A percentile compares a stretch with the other conserved stretches of the same genome.
These are phyloP conservation scores for Aspergillus jensenii DNA, from an alignment of 2,329 filamentous ascomycete genomes.

Conservation along the genomic window DNA sequence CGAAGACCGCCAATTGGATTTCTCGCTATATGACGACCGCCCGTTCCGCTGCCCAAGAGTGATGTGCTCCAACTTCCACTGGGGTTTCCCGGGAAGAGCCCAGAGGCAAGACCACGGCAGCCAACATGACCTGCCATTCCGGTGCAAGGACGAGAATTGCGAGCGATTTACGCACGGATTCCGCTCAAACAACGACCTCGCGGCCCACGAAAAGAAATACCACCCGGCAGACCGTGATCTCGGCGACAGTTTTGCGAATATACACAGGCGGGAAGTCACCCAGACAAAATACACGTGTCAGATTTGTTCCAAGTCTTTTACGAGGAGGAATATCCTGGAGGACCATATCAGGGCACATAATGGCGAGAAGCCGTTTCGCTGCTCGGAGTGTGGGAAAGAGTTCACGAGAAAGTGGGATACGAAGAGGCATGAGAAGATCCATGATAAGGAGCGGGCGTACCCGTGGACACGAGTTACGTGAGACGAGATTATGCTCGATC, in stretches of 20 bases:
- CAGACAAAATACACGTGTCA: not conserved
- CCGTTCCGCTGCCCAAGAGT: not conserved
- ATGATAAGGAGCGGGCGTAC: not conserved
- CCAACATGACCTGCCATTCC: not conserved
- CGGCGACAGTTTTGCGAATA: not conserved
- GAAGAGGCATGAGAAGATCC: conserved; percentile 2
- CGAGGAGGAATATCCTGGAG: conserved; percentile 2
- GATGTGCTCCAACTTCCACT: conserved; percentile 3
- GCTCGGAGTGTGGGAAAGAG: not conserved
- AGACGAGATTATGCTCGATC: not conserved
- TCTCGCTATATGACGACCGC: not conserved
- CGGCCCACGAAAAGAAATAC: not conserved
- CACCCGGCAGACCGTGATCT: conserved; percentile 4
- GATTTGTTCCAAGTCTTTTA: not conserved
- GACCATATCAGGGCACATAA: conserved; percentile 1
- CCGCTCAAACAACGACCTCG: not conserved
- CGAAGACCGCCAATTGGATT: not conserved
- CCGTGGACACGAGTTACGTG: not conserved
- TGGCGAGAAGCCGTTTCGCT: conserved; percentile 3
- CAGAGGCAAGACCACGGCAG: not conserved
- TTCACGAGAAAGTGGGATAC: not conserved
- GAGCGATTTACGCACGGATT: not conserved
- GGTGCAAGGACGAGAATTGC: not conserved
- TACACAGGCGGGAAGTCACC: not conserved
- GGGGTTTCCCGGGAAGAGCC: not conserved